phyloP scores from a whole-genome alignment of 768 basidiomycete genomes.

The Kwoniella newhampshirensis region DNA sequence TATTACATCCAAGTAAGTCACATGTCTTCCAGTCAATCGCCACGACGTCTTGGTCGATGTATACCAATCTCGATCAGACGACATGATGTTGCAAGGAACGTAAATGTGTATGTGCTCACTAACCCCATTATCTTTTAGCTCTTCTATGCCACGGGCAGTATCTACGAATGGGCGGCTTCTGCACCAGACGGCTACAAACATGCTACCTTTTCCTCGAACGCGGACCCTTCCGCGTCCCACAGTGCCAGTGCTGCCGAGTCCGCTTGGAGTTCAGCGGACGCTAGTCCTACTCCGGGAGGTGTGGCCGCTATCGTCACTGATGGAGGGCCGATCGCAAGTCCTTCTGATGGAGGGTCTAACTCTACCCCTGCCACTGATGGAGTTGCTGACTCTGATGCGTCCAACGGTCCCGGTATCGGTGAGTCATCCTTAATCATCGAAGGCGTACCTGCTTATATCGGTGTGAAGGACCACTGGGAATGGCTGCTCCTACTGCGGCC shows the following conservation, averaged over 20 bases:
- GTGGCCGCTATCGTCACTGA: neutral
- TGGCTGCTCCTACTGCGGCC: too few species aligned
- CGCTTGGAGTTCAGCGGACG: slow-evolving; percentile 4
- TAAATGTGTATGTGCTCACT: too few species aligned
- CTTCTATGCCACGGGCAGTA: slow-evolving; percentile 27
- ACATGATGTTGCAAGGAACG: too few species aligned
- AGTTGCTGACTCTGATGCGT: neutral
- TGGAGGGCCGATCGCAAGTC: too few species aligned
- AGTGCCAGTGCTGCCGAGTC: slow-evolving; percentile 1
- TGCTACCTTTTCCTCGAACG: neutral
- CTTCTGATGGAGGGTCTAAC: neutral
- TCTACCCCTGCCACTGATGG: neutral
- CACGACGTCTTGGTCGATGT: too few species aligned
- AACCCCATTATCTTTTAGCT: slow-evolving; percentile 6
- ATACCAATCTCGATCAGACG: too few species aligned
- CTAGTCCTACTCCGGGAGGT: slow-evolving; percentile 4
- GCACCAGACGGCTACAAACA: slow-evolving; percentile 19
- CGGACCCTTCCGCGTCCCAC: neutral
- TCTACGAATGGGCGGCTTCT: slow-evolving; percentile 24
- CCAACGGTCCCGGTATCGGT: slow-evolving; percentile 7
- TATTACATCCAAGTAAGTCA: slow-evolving; percentile 25
- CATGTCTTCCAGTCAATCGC: too few species aligned
- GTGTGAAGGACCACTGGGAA: too few species aligned
- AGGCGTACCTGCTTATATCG: too few species aligned
- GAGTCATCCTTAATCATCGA: too few species aligned